Evolutionary conservation across 768 basidiomycete genomes (phyloP).

Genomic region (Xerocomus brunneocitrinus): DNA sequence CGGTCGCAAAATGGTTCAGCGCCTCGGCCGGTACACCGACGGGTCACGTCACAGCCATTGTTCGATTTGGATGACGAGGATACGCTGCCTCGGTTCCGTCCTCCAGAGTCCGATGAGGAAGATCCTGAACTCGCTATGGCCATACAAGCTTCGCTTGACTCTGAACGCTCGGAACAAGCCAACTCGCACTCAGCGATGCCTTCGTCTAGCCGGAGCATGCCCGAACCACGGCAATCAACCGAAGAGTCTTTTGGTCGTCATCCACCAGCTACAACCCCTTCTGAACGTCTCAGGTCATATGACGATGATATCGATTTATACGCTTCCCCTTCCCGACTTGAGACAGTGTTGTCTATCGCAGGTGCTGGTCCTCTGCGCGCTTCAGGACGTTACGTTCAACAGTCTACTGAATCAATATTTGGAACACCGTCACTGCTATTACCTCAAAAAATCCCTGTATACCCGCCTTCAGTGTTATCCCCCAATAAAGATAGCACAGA

Average conservation of each 20-base stretch:
- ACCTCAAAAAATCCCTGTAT: slow-evolving; percentile 6
- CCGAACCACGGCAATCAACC: slow-evolving; percentile 5
- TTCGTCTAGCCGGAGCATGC: slow-evolving; percentile 1
- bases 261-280: neutral
- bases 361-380: slow-evolving; percentile 43
- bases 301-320: slow-evolving; percentile 42
- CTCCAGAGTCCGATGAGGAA: slow-evolving; percentile 37
- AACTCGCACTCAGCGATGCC: neutral
- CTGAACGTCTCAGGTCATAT: slow-evolving; percentile 2
- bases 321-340: slow-evolving; percentile 52
- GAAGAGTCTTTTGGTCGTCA: neutral
- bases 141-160: slow-evolving; percentile 57
- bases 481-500: neutral
- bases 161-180: neutral
- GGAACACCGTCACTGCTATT: slow-evolving; percentile 35
- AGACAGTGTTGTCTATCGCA: slow-evolving; percentile 64
- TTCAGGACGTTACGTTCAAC: slow-evolving; percentile 10
- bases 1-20: slow-evolving; percentile 38
- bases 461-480: neutral
- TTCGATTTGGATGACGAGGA: slow-evolving; percentile 56
- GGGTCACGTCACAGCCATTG: slow-evolving; percentile 39
- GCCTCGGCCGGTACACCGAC: slow-evolving; percentile 31
- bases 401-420: slow-evolving; percentile 26
- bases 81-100: slow-evolving; percentile 17
- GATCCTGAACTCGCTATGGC: slow-evolving; percentile 58